Conservation (phyloP, 176 grass and related monocot genomes). For the Aegilops bicornis region DNA sequence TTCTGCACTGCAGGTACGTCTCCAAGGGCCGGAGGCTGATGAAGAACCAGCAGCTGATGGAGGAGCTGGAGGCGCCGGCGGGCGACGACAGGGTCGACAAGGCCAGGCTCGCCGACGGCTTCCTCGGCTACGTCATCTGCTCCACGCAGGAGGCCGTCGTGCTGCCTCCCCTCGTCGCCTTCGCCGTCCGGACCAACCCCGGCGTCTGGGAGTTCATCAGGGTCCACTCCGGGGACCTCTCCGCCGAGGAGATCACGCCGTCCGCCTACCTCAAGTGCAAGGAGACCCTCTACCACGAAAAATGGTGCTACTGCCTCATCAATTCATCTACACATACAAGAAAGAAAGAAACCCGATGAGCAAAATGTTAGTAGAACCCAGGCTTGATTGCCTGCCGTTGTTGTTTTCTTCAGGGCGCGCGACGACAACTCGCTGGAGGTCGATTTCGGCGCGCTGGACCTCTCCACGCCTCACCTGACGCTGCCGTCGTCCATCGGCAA, state of each 20-base stretch:
- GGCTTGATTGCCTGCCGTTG: neutral
- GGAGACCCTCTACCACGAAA: constrained; percentile 53
- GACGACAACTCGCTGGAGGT: constrained; percentile 89
- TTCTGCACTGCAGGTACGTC: constrained; percentile 36
- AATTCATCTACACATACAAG: neutral
- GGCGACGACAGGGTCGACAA: constrained; percentile 47
- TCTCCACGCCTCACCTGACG: constrained; percentile 58
- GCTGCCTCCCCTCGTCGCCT: constrained; percentile 58
- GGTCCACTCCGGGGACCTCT: constrained; percentile 58
- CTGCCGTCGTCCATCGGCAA: constrained; percentile 90
- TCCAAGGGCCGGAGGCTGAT: constrained; percentile 67
- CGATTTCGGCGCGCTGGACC: constrained; percentile 74
- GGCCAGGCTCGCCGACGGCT: constrained; percentile 50
- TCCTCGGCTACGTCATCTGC: constrained; percentile 63
- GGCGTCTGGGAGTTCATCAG: constrained; percentile 84
- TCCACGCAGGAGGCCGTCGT: constrained; percentile 78
- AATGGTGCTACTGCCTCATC: constrained; percentile 41
- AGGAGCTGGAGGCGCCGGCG: constrained; percentile 52
- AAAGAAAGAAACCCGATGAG: neutral
- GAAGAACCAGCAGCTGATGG: constrained; percentile 66
- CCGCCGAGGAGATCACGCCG: constrained; percentile 56
- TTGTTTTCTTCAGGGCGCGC: constrained; percentile 54
- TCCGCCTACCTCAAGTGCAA: constrained; percentile 67
- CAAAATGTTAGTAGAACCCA: neutral
- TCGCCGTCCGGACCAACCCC: constrained; percentile 65